Evolutionary conservation across 139 green algal species (phyloP).

Genomic region (Coelastrella sp.): DNA sequence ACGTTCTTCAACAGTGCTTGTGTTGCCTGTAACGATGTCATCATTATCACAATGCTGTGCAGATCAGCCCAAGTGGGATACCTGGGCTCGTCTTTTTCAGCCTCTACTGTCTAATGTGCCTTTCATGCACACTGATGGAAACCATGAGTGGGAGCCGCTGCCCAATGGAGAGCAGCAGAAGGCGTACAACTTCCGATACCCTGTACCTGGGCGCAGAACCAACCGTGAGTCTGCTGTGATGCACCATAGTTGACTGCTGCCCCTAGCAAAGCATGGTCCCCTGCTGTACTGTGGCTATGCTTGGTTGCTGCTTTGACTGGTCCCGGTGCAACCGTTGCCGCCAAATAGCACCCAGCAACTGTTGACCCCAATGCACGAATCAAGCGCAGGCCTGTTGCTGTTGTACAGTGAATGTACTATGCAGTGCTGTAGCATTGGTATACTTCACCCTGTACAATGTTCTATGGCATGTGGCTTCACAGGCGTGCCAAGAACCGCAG

Average conservation of each 20-base stretch:
- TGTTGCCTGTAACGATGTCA: background rate
- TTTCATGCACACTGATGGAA: conserved; percentile 76
- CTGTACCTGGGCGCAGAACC: background rate
- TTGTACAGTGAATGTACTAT: background rate
- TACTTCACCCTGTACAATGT: background rate
- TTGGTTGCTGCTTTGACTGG: no score
- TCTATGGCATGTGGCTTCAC: no score
- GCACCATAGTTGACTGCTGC: background rate
- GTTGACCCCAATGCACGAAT: no score
- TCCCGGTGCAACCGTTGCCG: no score
- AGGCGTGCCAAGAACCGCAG: background rate
- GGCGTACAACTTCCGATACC: conserved; percentile 44
- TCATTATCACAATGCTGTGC: background rate
- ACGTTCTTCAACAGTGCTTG: no score
- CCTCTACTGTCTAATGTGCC: conserved; percentile 58
- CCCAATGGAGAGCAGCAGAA: conserved; percentile 43
- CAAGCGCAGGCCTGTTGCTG: no score
- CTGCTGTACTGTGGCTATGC: no score
- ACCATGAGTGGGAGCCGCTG: conserved; percentile 66
- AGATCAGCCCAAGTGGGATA: conserved; percentile 84
- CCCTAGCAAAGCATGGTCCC: no score
- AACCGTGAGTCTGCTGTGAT: background rate
- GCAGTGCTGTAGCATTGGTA: background rate
- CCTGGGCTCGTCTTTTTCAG: conserved; percentile 72
- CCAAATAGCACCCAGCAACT: no score